phyloP scores from a whole-genome alignment of 1,284 basidiomycete genomes.

The Athelia psychrophila region DNA sequence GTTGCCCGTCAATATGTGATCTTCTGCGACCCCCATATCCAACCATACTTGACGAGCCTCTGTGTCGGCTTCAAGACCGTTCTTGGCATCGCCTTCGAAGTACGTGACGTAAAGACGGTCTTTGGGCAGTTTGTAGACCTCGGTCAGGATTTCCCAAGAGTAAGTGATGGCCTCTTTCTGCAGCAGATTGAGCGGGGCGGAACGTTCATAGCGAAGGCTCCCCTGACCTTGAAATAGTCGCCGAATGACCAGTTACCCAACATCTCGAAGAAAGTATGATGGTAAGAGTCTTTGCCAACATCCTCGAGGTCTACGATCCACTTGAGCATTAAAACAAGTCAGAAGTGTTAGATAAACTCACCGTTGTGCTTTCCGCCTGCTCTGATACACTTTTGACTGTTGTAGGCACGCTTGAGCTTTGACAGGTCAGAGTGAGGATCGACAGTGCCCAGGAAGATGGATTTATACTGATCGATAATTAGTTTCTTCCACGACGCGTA shows the following conservation, averaged over 20 bases:
- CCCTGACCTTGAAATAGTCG: slow-evolving; percentile 92
- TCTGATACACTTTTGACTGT: slow-evolving; percentile 97
- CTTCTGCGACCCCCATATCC: slow-evolving; percentile 82
- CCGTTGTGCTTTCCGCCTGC: slow-evolving; percentile 99
- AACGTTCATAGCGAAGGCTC: neutral
- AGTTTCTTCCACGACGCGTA: neutral
- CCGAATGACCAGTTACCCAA: slow-evolving; percentile 99
- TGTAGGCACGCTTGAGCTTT: slow-evolving; percentile 90
- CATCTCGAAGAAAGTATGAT: slow-evolving; percentile 99
- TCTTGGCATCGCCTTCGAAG: slow-evolving; percentile 90
- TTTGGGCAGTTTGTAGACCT: slow-evolving; percentile 84
- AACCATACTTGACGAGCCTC: slow-evolving; percentile 90
- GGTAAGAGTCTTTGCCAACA: slow-evolving; percentile 96
- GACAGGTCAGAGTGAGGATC: slow-evolving; percentile 89
- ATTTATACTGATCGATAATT: slow-evolving; percentile 71
- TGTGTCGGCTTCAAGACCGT: slow-evolving; percentile 85
- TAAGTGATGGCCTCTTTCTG: slow-evolving; percentile 91
- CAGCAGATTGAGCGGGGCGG: slow-evolving; percentile 4
- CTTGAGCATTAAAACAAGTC: slow-evolving; percentile 7
- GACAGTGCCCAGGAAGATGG: slow-evolving; percentile 94
- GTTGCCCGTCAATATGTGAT: slow-evolving; percentile 91
- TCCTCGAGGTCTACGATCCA: slow-evolving; percentile 83
- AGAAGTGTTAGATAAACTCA: slow-evolving; percentile 25
- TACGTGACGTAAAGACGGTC: slow-evolving; percentile 97
- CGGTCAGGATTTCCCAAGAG: slow-evolving; percentile 94